phyloP scores from a whole-genome alignment of 176 grass and related monocot genomes.

The Poa pratensis region DNA sequence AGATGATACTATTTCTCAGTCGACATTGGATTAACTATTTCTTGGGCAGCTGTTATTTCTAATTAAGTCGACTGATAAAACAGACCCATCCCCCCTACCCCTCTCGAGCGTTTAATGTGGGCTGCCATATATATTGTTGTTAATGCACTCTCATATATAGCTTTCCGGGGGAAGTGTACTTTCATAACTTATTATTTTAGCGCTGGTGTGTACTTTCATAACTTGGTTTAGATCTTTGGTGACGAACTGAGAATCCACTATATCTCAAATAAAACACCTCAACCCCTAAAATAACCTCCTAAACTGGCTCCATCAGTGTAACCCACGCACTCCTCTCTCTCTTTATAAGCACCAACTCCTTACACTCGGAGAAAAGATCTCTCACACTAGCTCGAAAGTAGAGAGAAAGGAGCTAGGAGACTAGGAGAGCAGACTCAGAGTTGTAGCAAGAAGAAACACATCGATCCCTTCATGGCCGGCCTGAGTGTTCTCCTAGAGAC shows the following conservation, averaged over 20 bases:
- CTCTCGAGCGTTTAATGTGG: no score
- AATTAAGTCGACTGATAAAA: neutral
- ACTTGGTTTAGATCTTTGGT: neutral
- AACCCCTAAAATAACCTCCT: neutral
- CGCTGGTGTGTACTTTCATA: neutral
- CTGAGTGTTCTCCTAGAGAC: slow-evolving; percentile 60
- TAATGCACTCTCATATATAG: neutral
- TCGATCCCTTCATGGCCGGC: slow-evolving; percentile 50
- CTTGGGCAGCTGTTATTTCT: neutral
- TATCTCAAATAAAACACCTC: slow-evolving; percentile 4
- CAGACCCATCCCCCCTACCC: no score
- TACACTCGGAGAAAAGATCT: neutral
- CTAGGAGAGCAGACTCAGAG: neutral
- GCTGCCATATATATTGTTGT: neutral
- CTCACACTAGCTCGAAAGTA: neutral
- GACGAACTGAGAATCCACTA: neutral
- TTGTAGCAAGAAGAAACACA: neutral
- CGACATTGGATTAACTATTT: neutral
- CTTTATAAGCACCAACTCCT: slow-evolving; percentile 27
- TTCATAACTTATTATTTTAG: neutral
- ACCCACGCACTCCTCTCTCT: neutral
- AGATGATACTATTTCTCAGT: neutral
- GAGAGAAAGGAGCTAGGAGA: neutral
- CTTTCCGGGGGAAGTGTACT: neutral
- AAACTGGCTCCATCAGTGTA: neutral